Conservation (phyloP, 192 early-diverging fungal genomes). For the Backusella luteola region DNA sequence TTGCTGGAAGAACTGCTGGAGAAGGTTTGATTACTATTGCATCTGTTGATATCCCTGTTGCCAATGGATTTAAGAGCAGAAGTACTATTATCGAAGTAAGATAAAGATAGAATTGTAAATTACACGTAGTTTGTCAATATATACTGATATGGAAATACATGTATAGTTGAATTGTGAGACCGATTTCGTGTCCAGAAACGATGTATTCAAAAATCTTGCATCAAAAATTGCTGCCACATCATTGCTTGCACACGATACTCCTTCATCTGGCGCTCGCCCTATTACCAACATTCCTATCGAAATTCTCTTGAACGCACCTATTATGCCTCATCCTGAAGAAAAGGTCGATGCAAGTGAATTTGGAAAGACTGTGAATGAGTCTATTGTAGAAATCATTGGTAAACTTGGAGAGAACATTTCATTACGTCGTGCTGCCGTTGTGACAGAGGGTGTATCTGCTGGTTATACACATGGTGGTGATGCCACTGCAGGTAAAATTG, state of each 20-base stretch:
- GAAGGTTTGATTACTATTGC: slow-evolving; percentile 79
- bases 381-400: slow-evolving; percentile 74
- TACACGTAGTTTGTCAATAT: neutral
- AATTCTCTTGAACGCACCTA: slow-evolving; percentile 44
- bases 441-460: slow-evolving; percentile 37
- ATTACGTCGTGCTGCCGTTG: slow-evolving; percentile 65
- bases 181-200: slow-evolving; percentile 91
- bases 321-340: slow-evolving; percentile 46
- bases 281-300: slow-evolving; percentile 41
- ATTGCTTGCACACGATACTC: slow-evolving; percentile 38
- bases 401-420: slow-evolving; percentile 90
- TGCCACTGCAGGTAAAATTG: slow-evolving; percentile 72
- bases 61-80: slow-evolving; percentile 35
- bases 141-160: neutral
- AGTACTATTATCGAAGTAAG: slow-evolving; percentile 70
- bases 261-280: slow-evolving; percentile 18
- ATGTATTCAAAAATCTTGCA: slow-evolving; percentile 74
- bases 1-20: slow-evolving; percentile 70
- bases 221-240: slow-evolving; percentile 57
- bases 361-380: slow-evolving; percentile 53
- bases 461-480: slow-evolving; percentile 78
- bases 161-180: slow-evolving; percentile 88
- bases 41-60: slow-evolving; percentile 44
- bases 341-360: slow-evolving; percentile 12
- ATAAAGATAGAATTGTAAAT: neutral